Evolutionary conservation across 73 alveolate genomes (phyloP).

Genomic region (Symbiodinium natans): DNA sequence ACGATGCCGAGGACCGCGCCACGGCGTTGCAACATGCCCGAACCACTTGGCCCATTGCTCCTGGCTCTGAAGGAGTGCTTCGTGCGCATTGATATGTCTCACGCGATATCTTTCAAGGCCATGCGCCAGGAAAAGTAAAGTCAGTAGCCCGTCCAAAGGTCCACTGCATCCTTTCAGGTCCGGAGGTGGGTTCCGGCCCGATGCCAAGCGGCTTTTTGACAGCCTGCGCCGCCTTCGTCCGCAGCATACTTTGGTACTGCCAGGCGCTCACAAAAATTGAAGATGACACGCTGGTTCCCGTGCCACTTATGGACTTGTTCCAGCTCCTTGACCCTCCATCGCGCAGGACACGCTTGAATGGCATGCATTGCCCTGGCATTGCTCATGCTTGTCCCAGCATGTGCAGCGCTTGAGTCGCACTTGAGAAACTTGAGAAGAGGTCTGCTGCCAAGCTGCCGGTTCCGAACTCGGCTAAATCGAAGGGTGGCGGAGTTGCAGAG

Average conservation of each 20-base stretch:
- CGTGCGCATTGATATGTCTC: constrained; percentile 55
- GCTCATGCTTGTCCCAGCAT: too few relatives aligned
- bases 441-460: neutral
- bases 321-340: constrained; percentile 6
- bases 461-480: too few relatives aligned
- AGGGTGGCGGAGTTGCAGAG: too few relatives aligned
- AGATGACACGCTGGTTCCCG: constrained; percentile 65
- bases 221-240: neutral
- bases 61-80: constrained; percentile 37
- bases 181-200: neutral
- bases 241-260: neutral
- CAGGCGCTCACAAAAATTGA: constrained; percentile 67
- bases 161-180: neutral
- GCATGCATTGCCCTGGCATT: too few relatives aligned
- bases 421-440: too few relatives aligned
- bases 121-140: neutral
- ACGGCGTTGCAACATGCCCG: neutral
- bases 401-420: too few relatives aligned
- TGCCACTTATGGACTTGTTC: constrained; percentile 45
- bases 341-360: neutral
- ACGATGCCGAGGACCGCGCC: constrained; percentile 45
- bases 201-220: neutral
- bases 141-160: too few relatives aligned
- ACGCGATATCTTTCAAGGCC: constrained; percentile 82
- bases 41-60: neutral